These are phyloP conservation scores for Setaria italica DNA, from an alignment of 202 grass and related monocot genomes.

Conservation along the genomic window DNA sequence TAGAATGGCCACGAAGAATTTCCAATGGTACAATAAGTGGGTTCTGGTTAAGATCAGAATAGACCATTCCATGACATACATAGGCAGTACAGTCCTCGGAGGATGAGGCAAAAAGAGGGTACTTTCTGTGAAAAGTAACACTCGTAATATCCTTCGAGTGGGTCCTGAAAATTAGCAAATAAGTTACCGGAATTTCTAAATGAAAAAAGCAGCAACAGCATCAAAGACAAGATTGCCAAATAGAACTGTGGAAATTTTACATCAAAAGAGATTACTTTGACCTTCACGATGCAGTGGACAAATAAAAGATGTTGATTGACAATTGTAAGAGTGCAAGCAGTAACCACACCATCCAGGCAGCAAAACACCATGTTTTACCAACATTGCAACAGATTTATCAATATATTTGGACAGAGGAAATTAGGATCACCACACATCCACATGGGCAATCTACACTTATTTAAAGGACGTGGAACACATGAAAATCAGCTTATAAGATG, in stretches of 20 bases:
- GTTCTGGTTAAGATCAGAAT: constrained; percentile 96
- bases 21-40: constrained; percentile 96
- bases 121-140: constrained; percentile 83
- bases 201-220: background rate
- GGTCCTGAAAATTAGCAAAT: constrained; percentile 59
- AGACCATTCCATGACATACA: constrained; percentile 95
- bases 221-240: constrained; percentile 11
- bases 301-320: background rate
- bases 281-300: background rate
- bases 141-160: constrained; percentile 91
- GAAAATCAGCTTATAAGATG: background rate
- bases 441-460: background rate
- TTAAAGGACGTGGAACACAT: constrained; percentile 3
- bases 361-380: background rate
- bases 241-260: background rate
- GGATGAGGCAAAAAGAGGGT: constrained; percentile 90
- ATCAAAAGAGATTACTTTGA: constrained; percentile 2
- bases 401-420: background rate
- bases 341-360: background rate
- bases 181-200: constrained; percentile 10
- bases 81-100: constrained; percentile 91
- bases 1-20: constrained; percentile 85
- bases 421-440: background rate
- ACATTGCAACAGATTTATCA: background rate
- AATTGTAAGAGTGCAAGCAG: background rate